phyloP scores from a whole-genome alignment of 768 basidiomycete genomes.

The Lactarius sp. region DNA sequence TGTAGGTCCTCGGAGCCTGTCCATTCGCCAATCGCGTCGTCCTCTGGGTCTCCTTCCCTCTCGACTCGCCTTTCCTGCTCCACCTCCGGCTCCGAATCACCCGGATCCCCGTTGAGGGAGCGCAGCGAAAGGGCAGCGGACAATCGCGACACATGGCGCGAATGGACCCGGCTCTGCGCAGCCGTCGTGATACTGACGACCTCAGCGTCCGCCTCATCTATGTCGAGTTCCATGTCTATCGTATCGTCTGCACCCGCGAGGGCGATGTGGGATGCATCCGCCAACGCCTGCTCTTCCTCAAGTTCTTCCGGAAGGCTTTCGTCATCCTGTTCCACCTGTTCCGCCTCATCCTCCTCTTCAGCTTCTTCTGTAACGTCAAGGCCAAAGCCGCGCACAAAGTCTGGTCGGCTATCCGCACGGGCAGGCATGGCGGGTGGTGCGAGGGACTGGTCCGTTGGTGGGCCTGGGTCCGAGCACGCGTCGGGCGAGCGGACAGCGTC shows the following conservation, averaged over 20 bases:
- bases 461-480: constrained; percentile 52
- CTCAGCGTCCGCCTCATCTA: constrained; percentile 35
- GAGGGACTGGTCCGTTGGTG: constrained; percentile 44
- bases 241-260: constrained; percentile 19
- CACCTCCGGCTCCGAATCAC: constrained; percentile 26
- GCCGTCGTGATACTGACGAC: constrained; percentile 44
- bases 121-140: constrained; percentile 64
- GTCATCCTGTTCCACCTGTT: not conserved
- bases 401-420: constrained; percentile 53
- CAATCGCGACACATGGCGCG: constrained; percentile 62
- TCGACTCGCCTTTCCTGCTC: constrained; percentile 34
- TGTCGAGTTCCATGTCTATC: constrained; percentile 27
- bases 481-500: constrained; percentile 34
- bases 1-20: constrained; percentile 75
- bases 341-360: constrained; percentile 43
- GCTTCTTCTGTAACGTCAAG: constrained; percentile 74
- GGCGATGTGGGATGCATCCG: constrained; percentile 20
- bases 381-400: constrained; percentile 77
- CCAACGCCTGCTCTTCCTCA: constrained; percentile 18
- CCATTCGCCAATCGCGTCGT: constrained; percentile 64
- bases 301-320: constrained; percentile 29
- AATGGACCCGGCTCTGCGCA: constrained; percentile 51
- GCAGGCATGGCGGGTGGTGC: constrained; percentile 38
- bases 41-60: constrained; percentile 26
- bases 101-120: constrained; percentile 48